phyloP scores from a whole-genome alignment of 306 rosid genomes.

The Pueraria montana region DNA sequence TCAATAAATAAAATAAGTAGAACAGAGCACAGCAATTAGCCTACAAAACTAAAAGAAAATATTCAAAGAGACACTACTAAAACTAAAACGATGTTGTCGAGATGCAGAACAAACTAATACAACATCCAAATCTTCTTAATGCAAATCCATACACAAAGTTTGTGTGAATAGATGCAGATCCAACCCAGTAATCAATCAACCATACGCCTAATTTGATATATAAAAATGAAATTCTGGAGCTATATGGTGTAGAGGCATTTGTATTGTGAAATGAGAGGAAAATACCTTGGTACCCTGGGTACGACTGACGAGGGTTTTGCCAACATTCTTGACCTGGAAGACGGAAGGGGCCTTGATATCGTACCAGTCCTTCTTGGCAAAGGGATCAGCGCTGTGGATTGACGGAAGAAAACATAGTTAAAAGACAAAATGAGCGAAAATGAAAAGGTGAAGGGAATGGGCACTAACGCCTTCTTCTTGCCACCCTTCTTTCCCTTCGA shows the following conservation, averaged over 20 bases:
- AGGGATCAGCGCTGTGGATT: constrained; percentile 80
- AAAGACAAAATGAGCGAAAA: neutral
- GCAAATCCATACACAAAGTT: neutral
- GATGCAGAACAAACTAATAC: neutral
- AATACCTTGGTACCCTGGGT: constrained; percentile 96
- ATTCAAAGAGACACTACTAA: too few relatives aligned
- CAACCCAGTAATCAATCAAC: neutral
- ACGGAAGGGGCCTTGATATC: constrained; percentile 90
- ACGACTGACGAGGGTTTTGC: constrained; percentile 90
- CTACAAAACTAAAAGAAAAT: neutral
- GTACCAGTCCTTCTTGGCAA: constrained; percentile 98
- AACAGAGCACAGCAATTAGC: neutral
- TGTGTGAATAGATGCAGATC: neutral
- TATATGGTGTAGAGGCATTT: too few relatives aligned
- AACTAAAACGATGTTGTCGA: too few relatives aligned
- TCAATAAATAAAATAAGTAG: too few relatives aligned
- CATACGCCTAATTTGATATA: neutral
- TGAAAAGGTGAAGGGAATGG: neutral
- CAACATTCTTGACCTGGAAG: constrained; percentile 76
- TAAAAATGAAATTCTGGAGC: neutral
- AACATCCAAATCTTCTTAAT: neutral
- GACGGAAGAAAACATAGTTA: neutral
- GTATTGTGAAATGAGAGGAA: neutral
- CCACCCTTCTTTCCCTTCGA: constrained; percentile 98
- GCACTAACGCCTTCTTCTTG: constrained; percentile 91